Base-by-base conservation (phyloP, 345 rosid species). In the Boechera retrofracta region DNA sequence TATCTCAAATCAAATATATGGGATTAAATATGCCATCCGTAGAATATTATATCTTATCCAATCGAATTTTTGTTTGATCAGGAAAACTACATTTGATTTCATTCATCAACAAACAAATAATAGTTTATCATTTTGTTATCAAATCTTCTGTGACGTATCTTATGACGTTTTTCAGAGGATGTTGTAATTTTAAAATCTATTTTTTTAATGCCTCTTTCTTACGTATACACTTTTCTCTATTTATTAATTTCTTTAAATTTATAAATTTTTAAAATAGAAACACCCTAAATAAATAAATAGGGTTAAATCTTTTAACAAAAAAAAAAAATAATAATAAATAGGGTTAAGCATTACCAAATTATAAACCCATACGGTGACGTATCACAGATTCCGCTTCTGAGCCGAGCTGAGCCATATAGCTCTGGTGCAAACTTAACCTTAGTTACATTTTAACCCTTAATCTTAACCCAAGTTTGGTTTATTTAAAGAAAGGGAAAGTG, bases 381-480 rank as follows among this genome's bases (percentile, higher is more conserved):
- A 32, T 64, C 13, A 64, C 18, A 57, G 55, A 48, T 64, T 71
- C 76, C 71, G 21, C n/a, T 35, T 16, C 59, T 0, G 4, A 69
- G 69, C 75, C 72, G 18, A 71, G 76, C 61, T 45, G 35, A 64
- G 55, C 18, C 56, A 61, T 52, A 31, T 16, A 66, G 32, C 48
- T 45, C 18, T 12, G 36, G 11, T 39, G 13, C 28, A 64, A 64
- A 83, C 83, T 85, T 81, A 89, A 89, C 97, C 91, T 74, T 71
- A 54, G 93, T 91, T 83, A 88, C 81, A 79, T 84, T 83, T 72
- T 85, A 86, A 85, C 92, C 81, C 88, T 47, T 35, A 7, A 1
- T n/a, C 56, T 77, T 52, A 77, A 76, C 86, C 86, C 83, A 73
- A 81, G 87, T 78, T 85, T 42, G 79, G 89, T 87, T 86, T 89